These are phyloP conservation scores for Globisporangium orthogonon DNA, from an alignment of 352 stramenopile species.

Conservation along the genomic window DNA sequence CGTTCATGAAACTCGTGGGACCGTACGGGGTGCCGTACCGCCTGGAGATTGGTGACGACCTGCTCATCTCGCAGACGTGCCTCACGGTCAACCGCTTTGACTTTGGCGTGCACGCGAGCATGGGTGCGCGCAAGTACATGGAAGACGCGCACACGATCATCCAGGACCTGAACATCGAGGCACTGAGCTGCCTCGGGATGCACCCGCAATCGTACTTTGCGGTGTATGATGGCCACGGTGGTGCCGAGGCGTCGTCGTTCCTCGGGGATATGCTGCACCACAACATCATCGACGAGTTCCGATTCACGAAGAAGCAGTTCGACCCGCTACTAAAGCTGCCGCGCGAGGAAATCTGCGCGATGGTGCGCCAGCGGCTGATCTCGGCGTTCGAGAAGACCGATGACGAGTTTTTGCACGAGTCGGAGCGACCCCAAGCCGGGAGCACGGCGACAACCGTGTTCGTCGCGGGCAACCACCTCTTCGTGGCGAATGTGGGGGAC, in stretches of 20 bases:
- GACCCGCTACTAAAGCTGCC: slow-evolving; percentile 33
- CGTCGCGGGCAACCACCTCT: slow-evolving; percentile 89
- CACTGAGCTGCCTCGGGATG: slow-evolving; percentile 38
- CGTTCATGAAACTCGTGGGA: slow-evolving; percentile 95
- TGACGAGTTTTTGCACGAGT: slow-evolving; percentile 60
- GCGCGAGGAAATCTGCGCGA: slow-evolving; percentile 35
- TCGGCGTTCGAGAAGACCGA: slow-evolving; percentile 65
- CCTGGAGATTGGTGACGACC: slow-evolving; percentile 92
- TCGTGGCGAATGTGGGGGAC: slow-evolving; percentile 96
- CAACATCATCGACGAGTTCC: slow-evolving; percentile 59
- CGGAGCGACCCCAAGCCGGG: slow-evolving; percentile 70
- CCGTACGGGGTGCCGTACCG: slow-evolving; percentile 91
- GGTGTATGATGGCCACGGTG: slow-evolving; percentile 96
- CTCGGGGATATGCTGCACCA: slow-evolving; percentile 71
- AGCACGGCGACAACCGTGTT: slow-evolving; percentile 94
- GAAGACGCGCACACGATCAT: slow-evolving; percentile 94
- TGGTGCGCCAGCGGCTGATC: slow-evolving; percentile 44
- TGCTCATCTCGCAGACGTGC: slow-evolving; percentile 95
- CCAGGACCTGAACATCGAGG: slow-evolving; percentile 79
- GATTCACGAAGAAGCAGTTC: slow-evolving; percentile 31
- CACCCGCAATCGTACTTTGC: slow-evolving; percentile 92
- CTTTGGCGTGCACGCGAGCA: slow-evolving; percentile 92
- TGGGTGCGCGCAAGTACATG: slow-evolving; percentile 93
- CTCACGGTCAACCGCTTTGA: slow-evolving; percentile 97
- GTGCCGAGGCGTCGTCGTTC: slow-evolving; percentile 90